Conservation (phyloP, 2,329 filamentous ascomycete species). For the Monascus ruber region DNA sequence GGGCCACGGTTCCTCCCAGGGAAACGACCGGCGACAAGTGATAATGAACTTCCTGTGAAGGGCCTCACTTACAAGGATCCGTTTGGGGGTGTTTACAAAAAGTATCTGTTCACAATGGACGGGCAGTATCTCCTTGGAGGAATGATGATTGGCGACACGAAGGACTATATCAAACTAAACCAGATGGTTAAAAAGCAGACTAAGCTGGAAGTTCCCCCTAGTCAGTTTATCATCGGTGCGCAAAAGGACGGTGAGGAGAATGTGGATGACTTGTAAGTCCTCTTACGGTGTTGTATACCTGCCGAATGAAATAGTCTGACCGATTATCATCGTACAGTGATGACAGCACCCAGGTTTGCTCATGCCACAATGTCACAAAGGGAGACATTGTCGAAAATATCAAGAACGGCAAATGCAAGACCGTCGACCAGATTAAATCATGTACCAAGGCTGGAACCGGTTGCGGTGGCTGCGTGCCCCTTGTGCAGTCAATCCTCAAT, state of each 20-base stretch:
- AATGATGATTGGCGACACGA: slow-evolving; percentile 94
- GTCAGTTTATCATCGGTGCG: slow-evolving; percentile 72
- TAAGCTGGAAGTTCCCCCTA: slow-evolving; percentile 62
- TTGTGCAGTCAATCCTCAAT: slow-evolving; percentile 84
- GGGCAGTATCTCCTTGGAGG: slow-evolving; percentile 86
- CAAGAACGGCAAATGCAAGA: slow-evolving; percentile 70
- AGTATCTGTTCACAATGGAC: slow-evolving; percentile 81
- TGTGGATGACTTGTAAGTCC: slow-evolving; percentile 55
- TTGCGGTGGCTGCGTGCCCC: slow-evolving; percentile 80
- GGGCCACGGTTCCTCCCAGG: slow-evolving; percentile 65
- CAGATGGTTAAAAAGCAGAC: slow-evolving; percentile 80
- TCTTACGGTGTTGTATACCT: background rate
- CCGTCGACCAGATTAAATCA: slow-evolving; percentile 69
- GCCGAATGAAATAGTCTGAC: background rate
- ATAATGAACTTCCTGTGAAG: slow-evolving; percentile 54
- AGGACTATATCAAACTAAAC: slow-evolving; percentile 80
- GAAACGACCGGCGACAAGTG: slow-evolving; percentile 28
- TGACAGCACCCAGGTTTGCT: slow-evolving; percentile 82
- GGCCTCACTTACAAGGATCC: slow-evolving; percentile 81
- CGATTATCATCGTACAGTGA: slow-evolving; percentile 31
- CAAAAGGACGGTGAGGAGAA: slow-evolving; percentile 63
- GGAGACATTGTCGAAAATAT: slow-evolving; percentile 61
- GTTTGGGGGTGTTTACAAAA: slow-evolving; percentile 82
- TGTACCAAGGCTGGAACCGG: slow-evolving; percentile 89
- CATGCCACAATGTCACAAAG: slow-evolving; percentile 86